phyloP scores from a whole-genome alignment of 805 yeast species.

The Barnettozyma sucrosica region DNA sequence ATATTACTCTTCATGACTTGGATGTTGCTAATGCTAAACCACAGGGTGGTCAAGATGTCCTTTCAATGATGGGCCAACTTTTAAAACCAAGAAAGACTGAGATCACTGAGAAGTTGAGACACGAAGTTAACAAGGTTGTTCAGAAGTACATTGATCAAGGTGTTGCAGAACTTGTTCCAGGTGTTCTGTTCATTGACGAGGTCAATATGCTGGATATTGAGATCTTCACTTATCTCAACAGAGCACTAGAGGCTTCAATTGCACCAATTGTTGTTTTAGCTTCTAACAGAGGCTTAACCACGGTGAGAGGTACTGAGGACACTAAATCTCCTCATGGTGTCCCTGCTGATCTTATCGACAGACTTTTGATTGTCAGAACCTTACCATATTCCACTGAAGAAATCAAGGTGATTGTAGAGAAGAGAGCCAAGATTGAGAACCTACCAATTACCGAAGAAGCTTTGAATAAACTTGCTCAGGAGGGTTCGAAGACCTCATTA shows the following conservation, averaged over 20 bases:
- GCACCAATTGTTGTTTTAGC: conserved; percentile 96
- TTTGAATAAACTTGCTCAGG: conserved; percentile 61
- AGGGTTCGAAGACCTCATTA: conserved; percentile 74
- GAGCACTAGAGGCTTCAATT: conserved; percentile 86
- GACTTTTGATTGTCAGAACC: conserved; percentile 88
- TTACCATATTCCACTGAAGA: conserved; percentile 83
- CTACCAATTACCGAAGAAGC: conserved; percentile 65
- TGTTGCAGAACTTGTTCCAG: conserved; percentile 95
- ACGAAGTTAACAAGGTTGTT: conserved; percentile 93
- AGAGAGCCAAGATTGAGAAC: conserved; percentile 75
- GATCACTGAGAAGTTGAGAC: conserved; percentile 90
- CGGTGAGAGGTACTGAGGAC: conserved; percentile 86
- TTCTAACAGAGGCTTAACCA: conserved; percentile 89
- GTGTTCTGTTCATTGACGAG: conserved; percentile 96
- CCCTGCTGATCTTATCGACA: conserved; percentile 90
- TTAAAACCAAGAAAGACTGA: conserved; percentile 95
- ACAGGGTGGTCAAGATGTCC: conserved; percentile 93
- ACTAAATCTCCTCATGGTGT: conserved; percentile 90
- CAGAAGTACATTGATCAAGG: conserved; percentile 97
- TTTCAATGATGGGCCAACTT: conserved; percentile 95
- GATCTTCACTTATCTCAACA: conserved; percentile 89
- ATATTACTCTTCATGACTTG: conserved; percentile 91
- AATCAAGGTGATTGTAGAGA: conserved; percentile 72
- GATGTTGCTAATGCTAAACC: conserved; percentile 97
- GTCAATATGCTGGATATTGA: conserved; percentile 98